Conservation (phyloP, 2,329 filamentous ascomycete genomes). For the Microascus cirrosus region DNA sequence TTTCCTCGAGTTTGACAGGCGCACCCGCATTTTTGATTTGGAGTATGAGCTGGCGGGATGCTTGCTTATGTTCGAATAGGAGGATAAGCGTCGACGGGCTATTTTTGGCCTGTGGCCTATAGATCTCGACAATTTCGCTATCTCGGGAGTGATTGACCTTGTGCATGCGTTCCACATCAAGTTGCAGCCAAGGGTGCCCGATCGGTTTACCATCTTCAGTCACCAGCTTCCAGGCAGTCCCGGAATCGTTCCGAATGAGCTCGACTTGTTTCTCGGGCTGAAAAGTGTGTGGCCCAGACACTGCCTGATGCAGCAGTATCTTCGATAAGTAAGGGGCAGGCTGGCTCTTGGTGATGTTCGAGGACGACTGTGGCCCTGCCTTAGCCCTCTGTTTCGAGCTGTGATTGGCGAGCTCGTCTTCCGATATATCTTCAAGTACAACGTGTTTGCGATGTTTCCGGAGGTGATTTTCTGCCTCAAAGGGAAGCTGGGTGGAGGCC, state of each 20-base stretch:
- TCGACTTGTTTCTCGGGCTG: neutral
- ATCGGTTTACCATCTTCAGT: neutral
- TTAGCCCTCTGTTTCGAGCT: neutral
- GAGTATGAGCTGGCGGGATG: neutral
- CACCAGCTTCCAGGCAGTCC: neutral
- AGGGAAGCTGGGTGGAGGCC: neutral
- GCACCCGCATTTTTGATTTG: neutral
- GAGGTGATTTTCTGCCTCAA: neutral
- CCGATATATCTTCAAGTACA: neutral
- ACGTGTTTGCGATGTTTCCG: neutral
- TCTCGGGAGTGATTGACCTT: neutral
- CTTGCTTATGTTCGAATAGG: neutral
- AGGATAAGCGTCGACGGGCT: neutral
- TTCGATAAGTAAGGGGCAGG: neutral
- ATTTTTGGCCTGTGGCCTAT: neutral
- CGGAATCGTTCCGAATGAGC: neutral
- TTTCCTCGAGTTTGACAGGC: neutral
- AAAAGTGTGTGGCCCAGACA: neutral
- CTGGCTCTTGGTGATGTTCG: neutral
- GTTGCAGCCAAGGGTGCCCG: conserved; percentile 1
- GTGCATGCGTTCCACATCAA: neutral
- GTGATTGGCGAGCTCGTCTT: conserved; percentile 1
- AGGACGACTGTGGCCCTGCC: neutral
- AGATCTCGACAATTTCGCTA: neutral
- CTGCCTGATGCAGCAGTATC: neutral